Evolutionary conservation across 108 stramenopile species (phyloP).

Genomic region (Cyclotella baltica): DNA sequence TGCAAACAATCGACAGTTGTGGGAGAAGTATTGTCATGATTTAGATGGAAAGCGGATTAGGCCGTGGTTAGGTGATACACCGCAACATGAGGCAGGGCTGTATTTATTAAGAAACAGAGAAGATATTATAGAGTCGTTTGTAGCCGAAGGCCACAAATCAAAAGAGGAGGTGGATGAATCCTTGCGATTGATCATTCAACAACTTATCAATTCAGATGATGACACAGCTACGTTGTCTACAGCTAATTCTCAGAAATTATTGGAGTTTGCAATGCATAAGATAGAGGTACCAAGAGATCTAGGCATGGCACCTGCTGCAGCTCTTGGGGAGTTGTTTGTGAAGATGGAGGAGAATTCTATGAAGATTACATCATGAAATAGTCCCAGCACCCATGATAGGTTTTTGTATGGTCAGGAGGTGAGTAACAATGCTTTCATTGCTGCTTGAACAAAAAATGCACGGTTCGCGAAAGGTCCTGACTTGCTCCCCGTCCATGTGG

Average conservation of each 20-base stretch:
- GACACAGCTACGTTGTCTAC: background rate
- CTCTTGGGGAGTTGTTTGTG: conserved; percentile 23
- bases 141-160: background rate
- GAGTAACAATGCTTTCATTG: no score
- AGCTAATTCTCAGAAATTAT: conserved; percentile 11
- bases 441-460: no score
- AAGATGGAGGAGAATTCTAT: conserved; percentile 5
- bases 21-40: conserved; percentile 44
- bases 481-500: conserved; percentile 46
- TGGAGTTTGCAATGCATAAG: conserved; percentile 21
- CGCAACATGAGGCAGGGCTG: conserved; percentile 51
- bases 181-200: conserved; percentile 34
- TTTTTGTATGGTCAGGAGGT: no score
- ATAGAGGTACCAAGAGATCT: conserved; percentile 42
- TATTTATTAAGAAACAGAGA: conserved; percentile 54
- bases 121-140: conserved; percentile 43
- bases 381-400: no score
- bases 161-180: conserved; percentile 34
- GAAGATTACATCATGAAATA: no score
- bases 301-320: conserved; percentile 36
- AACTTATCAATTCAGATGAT: conserved; percentile 14
- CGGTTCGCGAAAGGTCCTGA: conserved; percentile 61
- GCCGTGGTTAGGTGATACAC: conserved; percentile 43
- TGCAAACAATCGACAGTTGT: conserved; percentile 40
- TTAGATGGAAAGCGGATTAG: background rate